Evolutionary conservation across 1,284 basidiomycete species (phyloP), one percentile per base, ranked within the genome.

Genomic region (Neolentinus lepideus): DNA sequence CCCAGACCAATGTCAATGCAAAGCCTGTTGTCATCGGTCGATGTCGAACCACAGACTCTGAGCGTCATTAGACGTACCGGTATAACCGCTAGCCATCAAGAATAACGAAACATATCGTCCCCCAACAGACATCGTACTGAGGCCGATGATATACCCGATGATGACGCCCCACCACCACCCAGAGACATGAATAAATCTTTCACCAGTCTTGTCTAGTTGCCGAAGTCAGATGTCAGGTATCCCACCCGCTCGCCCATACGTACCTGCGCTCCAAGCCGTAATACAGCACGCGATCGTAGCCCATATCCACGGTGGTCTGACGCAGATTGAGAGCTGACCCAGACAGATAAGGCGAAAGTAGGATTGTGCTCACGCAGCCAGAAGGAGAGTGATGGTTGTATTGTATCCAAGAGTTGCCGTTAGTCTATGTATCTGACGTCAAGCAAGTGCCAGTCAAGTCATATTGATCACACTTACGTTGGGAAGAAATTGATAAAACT

Each of bases 401-500:
- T 56, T 58, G 60, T 66, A 75, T 10, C 71, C 71, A 24, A 75
- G 66, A 2, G 73, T 75, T 1, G 60, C 60, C 3, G 72, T 69
- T 43, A 75, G 58, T 2, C 70, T 65, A 14, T 57, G 58, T 57
- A 21, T 50, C 22, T 25, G 4, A 43, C n/a, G 12, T 50, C 21
- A 63, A 52, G 19, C 51, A 26, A 51, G 19, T 12, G 51, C n/a
- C 24, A 16, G 47, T 45, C 33, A 48, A 16, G 27, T 43, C 38
- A 29, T 26, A 24, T 25, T 11, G 50, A 10, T 26, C 11, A 51
- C 60, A 51, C 60, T 47, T 59, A 61, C 56, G 63, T 64, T 33
- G 63, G 64, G 57, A 70, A 74, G 63, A 70, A 73, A 52, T 69
- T 67, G 60, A 71, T 70, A 66, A 74, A 75, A 3, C 66, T 69